Percentiles rank a stretch among this genome's conserved stretches.
phyloP scores from a whole-genome alignment of 352 stramenopile genomes.

The Pythium rishiriense region DNA sequence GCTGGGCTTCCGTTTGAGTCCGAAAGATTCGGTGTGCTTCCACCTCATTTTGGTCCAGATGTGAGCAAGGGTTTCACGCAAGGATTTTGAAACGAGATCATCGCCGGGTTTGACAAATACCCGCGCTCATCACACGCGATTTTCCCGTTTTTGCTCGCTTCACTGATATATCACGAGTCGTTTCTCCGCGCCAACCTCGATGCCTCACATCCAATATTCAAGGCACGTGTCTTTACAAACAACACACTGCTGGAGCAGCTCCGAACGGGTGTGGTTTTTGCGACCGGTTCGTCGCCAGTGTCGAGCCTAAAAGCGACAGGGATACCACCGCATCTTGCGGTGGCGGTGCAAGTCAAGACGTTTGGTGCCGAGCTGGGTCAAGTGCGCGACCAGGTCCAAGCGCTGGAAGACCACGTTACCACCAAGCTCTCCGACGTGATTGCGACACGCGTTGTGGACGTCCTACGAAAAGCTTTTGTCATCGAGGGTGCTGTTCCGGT shows the following conservation, averaged over 20 bases:
- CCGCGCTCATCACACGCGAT: background rate
- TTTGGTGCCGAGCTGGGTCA: background rate
- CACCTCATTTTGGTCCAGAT: constrained; percentile 11
- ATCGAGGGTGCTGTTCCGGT: constrained; percentile 3
- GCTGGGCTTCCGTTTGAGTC: constrained; percentile 14
- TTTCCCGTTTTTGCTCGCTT: constrained; percentile 11
- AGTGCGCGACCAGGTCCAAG: background rate
- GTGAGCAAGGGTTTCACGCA: background rate
- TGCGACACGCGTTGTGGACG: background rate
- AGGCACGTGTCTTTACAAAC: constrained; percentile 8
- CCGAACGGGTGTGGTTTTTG: background rate
- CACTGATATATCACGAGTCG: constrained; percentile 9
- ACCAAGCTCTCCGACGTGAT: background rate
- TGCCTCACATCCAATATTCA: constrained; percentile 6
- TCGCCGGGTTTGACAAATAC: constrained; percentile 1
- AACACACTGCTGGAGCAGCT: constrained; percentile 5
- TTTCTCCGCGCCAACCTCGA: background rate
- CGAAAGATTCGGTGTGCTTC: constrained; percentile 10
- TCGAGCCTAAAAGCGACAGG: constrained; percentile 1
- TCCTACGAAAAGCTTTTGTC: background rate
- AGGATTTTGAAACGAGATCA: constrained; percentile 1
- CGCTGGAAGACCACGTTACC: background rate
- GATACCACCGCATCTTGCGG: constrained; percentile 9
- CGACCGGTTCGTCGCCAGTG: constrained; percentile 1
- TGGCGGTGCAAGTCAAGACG: background rate